Evolutionary conservation across 805 yeast species (phyloP).

Genomic region (Candida pini): DNA sequence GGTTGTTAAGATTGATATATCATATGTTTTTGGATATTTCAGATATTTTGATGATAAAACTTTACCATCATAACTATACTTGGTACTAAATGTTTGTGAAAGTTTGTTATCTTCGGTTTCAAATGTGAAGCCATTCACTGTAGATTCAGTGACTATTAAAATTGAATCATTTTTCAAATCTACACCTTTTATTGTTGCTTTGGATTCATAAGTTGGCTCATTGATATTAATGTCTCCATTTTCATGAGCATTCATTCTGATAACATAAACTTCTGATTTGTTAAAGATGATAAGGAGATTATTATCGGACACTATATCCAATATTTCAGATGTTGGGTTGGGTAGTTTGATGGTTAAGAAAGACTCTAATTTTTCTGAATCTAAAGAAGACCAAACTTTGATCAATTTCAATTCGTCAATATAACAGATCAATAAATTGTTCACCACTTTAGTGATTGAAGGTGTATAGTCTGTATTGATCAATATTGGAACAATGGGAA

Average conservation of each 20-base stretch:
- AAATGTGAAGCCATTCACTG: slow-evolving; percentile 15
- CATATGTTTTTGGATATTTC: slow-evolving; percentile 6
- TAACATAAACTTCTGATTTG: slow-evolving; percentile 9
- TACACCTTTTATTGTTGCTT: slow-evolving; percentile 9
- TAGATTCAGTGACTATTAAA: slow-evolving; percentile 12
- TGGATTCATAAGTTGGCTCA: slow-evolving; percentile 9
- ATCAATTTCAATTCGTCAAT: slow-evolving; percentile 15
- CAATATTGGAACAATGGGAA: background rate
- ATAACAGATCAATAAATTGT: slow-evolving; percentile 11
- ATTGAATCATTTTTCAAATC: slow-evolving; percentile 16
- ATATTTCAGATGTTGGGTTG: slow-evolving; percentile 4
- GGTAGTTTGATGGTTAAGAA: slow-evolving; percentile 11
- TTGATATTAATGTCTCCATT: slow-evolving; percentile 1
- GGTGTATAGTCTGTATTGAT: slow-evolving; percentile 16
- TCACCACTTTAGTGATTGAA: slow-evolving; percentile 8
- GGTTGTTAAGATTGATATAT: slow-evolving; percentile 21
- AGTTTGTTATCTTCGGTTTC: slow-evolving; percentile 8
- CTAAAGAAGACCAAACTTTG: slow-evolving; percentile 17
- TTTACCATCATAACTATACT: slow-evolving; percentile 10
- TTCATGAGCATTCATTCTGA: background rate
- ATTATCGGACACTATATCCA: slow-evolving; percentile 14
- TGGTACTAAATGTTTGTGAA: slow-evolving; percentile 11
- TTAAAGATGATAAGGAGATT: slow-evolving; percentile 12
- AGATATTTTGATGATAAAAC: slow-evolving; percentile 17
- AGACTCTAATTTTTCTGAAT: slow-evolving; percentile 2